A percentile compares a stretch with the other conserved stretches of the same genome.
phyloP scores from a whole-genome alignment of 2,329 filamentous ascomycete genomes.

The Clarireedia monteithiana region DNA sequence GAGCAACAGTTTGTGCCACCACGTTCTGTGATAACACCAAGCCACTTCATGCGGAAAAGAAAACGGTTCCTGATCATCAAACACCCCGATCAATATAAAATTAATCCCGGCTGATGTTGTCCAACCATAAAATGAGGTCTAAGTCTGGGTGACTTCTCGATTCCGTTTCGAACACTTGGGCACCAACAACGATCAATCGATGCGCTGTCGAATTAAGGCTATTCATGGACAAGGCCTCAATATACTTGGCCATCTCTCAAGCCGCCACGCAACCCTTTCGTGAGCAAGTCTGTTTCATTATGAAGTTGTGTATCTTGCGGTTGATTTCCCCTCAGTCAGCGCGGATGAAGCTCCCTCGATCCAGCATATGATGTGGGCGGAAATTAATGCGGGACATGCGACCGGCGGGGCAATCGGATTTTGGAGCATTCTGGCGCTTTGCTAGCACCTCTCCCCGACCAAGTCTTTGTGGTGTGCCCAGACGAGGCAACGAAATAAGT shows the following conservation, averaged over 20 bases:
- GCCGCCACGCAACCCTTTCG: slow-evolving; percentile 22
- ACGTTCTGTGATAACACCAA: not conserved
- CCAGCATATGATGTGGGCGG: not conserved
- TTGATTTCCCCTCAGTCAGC: not conserved
- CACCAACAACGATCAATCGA: slow-evolving; percentile 21
- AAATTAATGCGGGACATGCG: slow-evolving; percentile 13
- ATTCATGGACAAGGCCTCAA: slow-evolving; percentile 11
- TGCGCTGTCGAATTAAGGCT: slow-evolving; percentile 26
- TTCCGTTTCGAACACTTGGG: slow-evolving; percentile 16
- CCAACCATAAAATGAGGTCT: not conserved
- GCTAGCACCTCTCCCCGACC: not conserved
- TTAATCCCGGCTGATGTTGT: slow-evolving; percentile 2
- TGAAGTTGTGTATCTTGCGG: slow-evolving; percentile 12
- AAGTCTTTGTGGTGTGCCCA: too few relatives aligned
- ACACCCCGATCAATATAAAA: slow-evolving; percentile 3
- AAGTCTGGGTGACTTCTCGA: not conserved
- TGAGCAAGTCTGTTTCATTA: slow-evolving; percentile 7
- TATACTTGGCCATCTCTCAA: slow-evolving; percentile 25
- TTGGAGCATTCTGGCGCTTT: not conserved
- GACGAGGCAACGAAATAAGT: not conserved
- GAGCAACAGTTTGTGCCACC: not conserved
- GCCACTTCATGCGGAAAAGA: slow-evolving; percentile 1
- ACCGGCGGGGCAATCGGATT: slow-evolving; percentile 7
- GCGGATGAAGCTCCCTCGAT: not conserved
- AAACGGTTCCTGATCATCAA: slow-evolving; percentile 8